Conservation (phyloP, 1,284 basidiomycete species). For the Filobasidium uniguttulatum region DNA sequence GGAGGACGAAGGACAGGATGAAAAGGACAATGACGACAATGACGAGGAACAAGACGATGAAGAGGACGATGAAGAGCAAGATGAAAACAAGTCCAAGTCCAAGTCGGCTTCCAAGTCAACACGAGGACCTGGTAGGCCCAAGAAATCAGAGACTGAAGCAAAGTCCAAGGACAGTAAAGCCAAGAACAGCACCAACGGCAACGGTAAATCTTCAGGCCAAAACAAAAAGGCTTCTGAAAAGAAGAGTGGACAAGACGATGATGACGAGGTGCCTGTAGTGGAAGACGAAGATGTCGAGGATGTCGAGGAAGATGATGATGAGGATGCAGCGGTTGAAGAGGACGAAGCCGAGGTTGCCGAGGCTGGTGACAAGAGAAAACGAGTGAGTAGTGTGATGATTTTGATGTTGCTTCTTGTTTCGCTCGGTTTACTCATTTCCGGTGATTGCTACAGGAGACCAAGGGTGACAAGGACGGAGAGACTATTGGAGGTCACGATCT, state of each 20-base stretch:
- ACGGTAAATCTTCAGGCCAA: too few species aligned
- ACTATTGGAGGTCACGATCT: not conserved
- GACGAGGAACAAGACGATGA: conserved; percentile 8
- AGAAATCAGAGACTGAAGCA: not conserved
- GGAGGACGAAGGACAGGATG: not conserved
- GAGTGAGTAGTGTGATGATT: not conserved
- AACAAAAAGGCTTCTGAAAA: too few species aligned
- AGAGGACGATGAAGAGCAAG: not conserved
- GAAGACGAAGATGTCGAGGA: conserved; percentile 7
- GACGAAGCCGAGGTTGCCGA: conserved; percentile 12
- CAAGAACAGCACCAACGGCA: too few species aligned
- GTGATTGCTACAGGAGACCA: too few species aligned
- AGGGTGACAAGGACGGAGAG: too few species aligned
- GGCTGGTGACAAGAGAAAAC: conserved; percentile 4
- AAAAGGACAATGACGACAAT: conserved; percentile 1
- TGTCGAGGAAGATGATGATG: conserved; percentile 14
- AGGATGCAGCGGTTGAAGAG: conserved; percentile 7
- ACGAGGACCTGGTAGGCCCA: too few species aligned
- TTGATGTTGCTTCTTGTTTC: too few species aligned
- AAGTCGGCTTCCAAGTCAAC: conserved; percentile 2
- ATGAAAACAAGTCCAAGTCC: not conserved
- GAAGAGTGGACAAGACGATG: not conserved
- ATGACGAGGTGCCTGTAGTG: not conserved
- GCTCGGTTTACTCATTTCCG: too few species aligned
- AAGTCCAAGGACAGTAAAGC: not conserved